Percentiles rank a stretch among this genome's conserved stretches.
Conservation (phyloP, 2,329 filamentous ascomycete species). For the Alternaria tenuissima region DNA sequence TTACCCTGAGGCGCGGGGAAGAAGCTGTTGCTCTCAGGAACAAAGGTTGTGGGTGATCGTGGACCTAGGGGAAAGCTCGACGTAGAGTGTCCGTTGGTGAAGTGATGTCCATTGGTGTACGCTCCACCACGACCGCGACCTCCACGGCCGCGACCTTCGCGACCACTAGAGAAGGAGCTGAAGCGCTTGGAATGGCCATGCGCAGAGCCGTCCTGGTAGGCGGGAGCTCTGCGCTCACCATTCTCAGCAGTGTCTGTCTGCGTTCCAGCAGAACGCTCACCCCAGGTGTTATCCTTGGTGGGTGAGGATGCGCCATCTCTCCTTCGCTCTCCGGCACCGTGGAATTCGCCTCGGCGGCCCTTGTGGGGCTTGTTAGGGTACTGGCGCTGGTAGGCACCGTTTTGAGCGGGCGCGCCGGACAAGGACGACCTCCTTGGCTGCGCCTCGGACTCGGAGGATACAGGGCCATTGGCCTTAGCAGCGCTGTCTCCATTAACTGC, state of each 20-base stretch:
- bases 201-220: slow-evolving; percentile 38
- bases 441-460: slow-evolving; percentile 34
- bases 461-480: slow-evolving; percentile 26
- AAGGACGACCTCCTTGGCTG: slow-evolving; percentile 33
- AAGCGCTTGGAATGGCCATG: slow-evolving; percentile 45
- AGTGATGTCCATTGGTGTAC: slow-evolving; percentile 49
- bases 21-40: slow-evolving; percentile 46
- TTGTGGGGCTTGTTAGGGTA: slow-evolving; percentile 42
- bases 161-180: slow-evolving; percentile 46
- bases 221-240: slow-evolving; percentile 40
- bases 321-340: slow-evolving; percentile 40
- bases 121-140: slow-evolving; percentile 56
- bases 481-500: slow-evolving; percentile 35
- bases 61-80: slow-evolving; percentile 47
- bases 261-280: slow-evolving; percentile 43
- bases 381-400: slow-evolving; percentile 40
- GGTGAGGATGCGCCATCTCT: slow-evolving; percentile 45
- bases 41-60: slow-evolving; percentile 48
- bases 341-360: slow-evolving; percentile 42
- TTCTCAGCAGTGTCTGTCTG: slow-evolving; percentile 48
- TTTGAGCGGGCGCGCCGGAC: slow-evolving; percentile 30
- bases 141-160: slow-evolving; percentile 58
- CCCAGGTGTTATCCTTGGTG: slow-evolving; percentile 41
- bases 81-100: slow-evolving; percentile 52
- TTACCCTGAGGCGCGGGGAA: slow-evolving; percentile 46